Percentiles rank a stretch among this genome's conserved stretches.
phyloP scores from a whole-genome alignment of 140 eudicot species.

The Oenanthe javanica region DNA sequence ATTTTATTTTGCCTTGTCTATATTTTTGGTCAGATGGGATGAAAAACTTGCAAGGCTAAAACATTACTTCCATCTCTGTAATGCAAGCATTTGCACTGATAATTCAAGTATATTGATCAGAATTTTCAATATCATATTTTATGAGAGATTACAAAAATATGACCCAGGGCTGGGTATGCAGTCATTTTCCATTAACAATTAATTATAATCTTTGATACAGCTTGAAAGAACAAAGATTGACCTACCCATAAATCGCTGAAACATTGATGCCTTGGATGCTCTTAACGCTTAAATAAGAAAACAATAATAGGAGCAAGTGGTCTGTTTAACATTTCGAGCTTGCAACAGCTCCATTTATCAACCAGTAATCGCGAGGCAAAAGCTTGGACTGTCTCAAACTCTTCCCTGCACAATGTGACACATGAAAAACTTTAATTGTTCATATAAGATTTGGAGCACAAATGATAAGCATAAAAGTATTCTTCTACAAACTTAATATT shows the following conservation, averaged over 20 bases:
- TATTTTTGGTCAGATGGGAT: not conserved
- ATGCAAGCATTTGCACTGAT: no score
- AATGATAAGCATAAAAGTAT: not conserved
- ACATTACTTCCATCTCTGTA: not conserved
- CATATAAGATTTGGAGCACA: not conserved
- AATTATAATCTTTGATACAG: not conserved
- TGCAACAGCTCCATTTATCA: constrained; percentile 76
- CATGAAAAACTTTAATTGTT: not conserved
- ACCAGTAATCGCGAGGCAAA: constrained; percentile 60
- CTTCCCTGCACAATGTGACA: constrained; percentile 50
- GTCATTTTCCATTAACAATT: not conserved
- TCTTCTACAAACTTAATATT: not conserved
- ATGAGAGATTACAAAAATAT: not conserved
- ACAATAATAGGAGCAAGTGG: constrained; percentile 73
- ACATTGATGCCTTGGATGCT: not conserved
- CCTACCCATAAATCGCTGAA: not conserved
- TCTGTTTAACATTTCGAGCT: constrained; percentile 70
- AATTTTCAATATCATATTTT: not conserved
- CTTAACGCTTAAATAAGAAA: constrained; percentile 49
- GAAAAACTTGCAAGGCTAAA: not conserved
- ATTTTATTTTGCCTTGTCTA: not conserved
- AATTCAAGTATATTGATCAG: not conserved
- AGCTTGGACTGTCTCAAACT: constrained; percentile 55
- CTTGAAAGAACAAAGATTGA: not conserved
- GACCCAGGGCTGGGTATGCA: not conserved